phyloP scores from a whole-genome alignment of 805 yeast genomes.

The Candida corydali region DNA sequence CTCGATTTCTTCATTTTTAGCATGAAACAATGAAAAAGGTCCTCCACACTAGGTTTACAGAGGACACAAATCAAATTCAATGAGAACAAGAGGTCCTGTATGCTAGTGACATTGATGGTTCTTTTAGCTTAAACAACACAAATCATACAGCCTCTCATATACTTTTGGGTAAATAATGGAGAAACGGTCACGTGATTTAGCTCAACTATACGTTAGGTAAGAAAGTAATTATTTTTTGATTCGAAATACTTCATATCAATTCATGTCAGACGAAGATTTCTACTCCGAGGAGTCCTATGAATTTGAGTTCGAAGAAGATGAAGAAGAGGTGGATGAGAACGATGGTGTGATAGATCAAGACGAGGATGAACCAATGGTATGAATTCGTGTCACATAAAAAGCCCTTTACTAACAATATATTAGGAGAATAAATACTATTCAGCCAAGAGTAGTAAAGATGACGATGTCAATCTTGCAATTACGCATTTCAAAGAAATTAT shows the following conservation, averaged over 20 bases:
- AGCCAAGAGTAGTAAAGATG: constrained; percentile 37
- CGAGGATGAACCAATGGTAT: constrained; percentile 16
- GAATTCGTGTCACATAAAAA: not conserved
- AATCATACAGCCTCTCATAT: no score
- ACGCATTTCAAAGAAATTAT: constrained; percentile 16
- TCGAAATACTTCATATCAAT: not conserved
- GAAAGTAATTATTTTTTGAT: no score
- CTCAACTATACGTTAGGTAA: no score
- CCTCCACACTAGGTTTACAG: no score
- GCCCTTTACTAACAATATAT: constrained; percentile 6
- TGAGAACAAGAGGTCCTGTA: no score
- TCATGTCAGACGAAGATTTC: constrained; percentile 35
- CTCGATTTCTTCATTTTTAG: no score
- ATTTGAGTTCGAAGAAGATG: constrained; percentile 37
- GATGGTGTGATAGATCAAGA: constrained; percentile 26
- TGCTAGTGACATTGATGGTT: no score
- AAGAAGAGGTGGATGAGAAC: constrained; percentile 22
- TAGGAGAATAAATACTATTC: constrained; percentile 31
- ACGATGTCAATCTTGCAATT: constrained; percentile 22
- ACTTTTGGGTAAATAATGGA: no score
- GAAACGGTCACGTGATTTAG: not conserved
- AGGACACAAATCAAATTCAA: no score
- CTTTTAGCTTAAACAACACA: no score
- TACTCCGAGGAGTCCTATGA: constrained; percentile 37
- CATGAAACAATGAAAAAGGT: no score